Percentiles rank a stretch among this genome's conserved stretches.
Conservation (phyloP, 148 eudicot species). For the Chenopodium quinoa region DNA sequence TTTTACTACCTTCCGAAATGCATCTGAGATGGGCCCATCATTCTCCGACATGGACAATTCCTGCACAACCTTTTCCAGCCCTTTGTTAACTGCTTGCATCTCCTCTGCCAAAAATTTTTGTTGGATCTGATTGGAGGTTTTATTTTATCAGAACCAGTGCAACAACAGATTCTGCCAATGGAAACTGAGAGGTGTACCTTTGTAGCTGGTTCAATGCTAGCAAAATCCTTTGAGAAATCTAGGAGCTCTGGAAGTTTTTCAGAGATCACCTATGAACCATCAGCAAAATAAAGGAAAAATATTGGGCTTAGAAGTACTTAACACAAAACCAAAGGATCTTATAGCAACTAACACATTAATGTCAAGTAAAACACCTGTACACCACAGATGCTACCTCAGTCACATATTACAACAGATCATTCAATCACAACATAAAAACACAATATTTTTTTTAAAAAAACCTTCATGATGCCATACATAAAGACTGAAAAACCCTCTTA, state of each 20-base stretch:
- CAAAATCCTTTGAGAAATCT: conserved; percentile 77
- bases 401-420: background rate
- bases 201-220: conserved; percentile 73
- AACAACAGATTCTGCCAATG: background rate
- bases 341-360: background rate
- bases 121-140: conserved; percentile 58
- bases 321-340: conserved; percentile 9
- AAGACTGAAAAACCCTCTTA: no score
- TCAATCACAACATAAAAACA: background rate
- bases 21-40: conserved; percentile 67
- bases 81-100: conserved; percentile 92
- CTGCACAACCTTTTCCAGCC: conserved; percentile 74
- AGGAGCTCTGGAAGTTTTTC: conserved; percentile 78
- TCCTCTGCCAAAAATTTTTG: conserved; percentile 78
- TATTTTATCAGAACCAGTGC: conserved; percentile 11
- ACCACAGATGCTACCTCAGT: background rate
- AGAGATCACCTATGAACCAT: conserved; percentile 55
- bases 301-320: background rate
- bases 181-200: conserved; percentile 49
- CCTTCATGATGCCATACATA: no score
- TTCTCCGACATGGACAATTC: conserved; percentile 68
- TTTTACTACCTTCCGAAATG: conserved; percentile 52
- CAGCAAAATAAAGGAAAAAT: background rate
- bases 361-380: background rate
- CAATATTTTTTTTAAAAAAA: no score